These are phyloP conservation scores for Annulohypoxylon truncatum DNA, from an alignment of 2,329 filamentous ascomycete species.

Conservation along the genomic window DNA sequence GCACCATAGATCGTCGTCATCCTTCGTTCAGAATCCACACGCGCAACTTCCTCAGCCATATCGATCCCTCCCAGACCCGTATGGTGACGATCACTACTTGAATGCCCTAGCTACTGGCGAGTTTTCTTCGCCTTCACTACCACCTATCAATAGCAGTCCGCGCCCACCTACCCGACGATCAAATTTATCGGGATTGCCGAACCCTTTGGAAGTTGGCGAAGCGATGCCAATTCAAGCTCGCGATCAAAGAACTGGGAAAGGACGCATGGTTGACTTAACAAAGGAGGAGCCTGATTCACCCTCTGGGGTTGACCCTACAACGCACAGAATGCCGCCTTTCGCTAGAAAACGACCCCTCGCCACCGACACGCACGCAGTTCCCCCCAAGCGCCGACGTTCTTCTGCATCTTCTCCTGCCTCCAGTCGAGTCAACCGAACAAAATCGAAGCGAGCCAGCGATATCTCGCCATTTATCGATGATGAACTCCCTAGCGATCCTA, in stretches of 20 bases:
- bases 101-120: conserved; percentile 39
- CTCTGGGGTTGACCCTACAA: conserved; percentile 40
- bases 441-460: conserved; percentile 45
- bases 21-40: conserved; percentile 2
- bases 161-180: conserved; percentile 26
- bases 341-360: conserved; percentile 37
- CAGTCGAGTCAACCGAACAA: conserved; percentile 38
- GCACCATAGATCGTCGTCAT: conserved; percentile 20
- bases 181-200: conserved; percentile 29
- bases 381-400: conserved; percentile 41
- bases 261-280: conserved; percentile 41
- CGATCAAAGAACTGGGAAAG: conserved; percentile 37
- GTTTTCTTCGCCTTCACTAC: conserved; percentile 50
- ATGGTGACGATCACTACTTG: conserved; percentile 43
- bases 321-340: conserved; percentile 43
- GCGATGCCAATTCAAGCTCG: conserved; percentile 40
- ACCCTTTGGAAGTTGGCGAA: conserved; percentile 35
- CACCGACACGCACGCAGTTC: background rate
- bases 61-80: conserved; percentile 13
- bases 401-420: conserved; percentile 38
- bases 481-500: conserved; percentile 1
- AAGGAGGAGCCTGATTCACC: conserved; percentile 45
- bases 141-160: conserved; percentile 44
- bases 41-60: conserved; percentile 21
- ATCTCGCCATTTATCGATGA: conserved; percentile 47